A percentile compares a stretch with the other conserved stretches of the same genome.
These are phyloP conservation scores for Penicillium capsulatum DNA, from an alignment of 2,329 filamentous ascomycete genomes.

Conservation along the genomic window DNA sequence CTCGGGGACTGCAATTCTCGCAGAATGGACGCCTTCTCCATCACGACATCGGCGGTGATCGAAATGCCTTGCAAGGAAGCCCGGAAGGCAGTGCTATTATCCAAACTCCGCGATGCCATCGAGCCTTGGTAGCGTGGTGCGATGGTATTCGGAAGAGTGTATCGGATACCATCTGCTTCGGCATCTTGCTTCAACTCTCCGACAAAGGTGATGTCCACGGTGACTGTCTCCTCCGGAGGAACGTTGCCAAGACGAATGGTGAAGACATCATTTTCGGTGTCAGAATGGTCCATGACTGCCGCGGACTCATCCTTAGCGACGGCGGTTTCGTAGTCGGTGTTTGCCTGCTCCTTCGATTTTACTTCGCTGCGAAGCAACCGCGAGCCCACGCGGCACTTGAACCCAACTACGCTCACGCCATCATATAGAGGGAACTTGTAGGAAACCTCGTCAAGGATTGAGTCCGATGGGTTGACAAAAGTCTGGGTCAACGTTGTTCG, in stretches of 20 bases:
- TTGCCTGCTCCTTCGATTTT: constrained; percentile 61
- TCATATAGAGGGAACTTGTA: constrained; percentile 72
- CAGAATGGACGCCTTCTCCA: constrained; percentile 56
- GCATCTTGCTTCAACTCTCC: constrained; percentile 70
- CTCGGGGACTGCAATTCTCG: constrained; percentile 62
- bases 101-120: background rate
- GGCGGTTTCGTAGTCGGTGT: constrained; percentile 56
- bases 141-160: constrained; percentile 64
- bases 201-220: constrained; percentile 62
- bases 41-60: constrained; percentile 57
- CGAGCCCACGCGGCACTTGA: constrained; percentile 60
- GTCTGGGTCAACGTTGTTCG: constrained; percentile 54
- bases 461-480: constrained; percentile 56
- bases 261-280: constrained; percentile 61
- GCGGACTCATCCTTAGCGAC: constrained; percentile 57
- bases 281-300: constrained; percentile 61
- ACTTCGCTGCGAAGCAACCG: constrained; percentile 58
- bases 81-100: background rate
- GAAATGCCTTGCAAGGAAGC: constrained; percentile 41
- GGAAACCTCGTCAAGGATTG: constrained; percentile 51
- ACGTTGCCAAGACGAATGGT: constrained; percentile 65
- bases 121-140: constrained; percentile 60
- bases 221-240: constrained; percentile 53
- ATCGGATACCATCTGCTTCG: constrained; percentile 62
- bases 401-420: constrained; percentile 65